Evolutionary conservation across 2,329 filamentous ascomycete species (phyloP).

Genomic region (Aspergillus ochraceoroseus): DNA sequence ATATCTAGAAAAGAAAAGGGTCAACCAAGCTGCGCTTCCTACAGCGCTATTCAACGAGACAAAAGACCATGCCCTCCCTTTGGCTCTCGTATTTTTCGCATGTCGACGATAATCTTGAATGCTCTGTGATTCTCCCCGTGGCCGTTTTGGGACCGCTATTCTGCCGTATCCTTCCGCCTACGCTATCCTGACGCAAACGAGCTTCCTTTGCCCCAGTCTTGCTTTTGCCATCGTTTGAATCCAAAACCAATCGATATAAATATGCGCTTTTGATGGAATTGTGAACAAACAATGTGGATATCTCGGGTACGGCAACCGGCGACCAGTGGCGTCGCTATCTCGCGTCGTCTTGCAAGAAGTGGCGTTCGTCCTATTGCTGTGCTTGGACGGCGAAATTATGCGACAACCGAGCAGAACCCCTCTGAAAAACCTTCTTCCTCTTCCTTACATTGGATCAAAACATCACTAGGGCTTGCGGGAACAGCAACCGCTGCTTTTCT

Average conservation of each 20-base stretch:
- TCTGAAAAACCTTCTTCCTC: slow-evolving; percentile 13
- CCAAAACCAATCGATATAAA: not conserved
- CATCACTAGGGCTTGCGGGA: slow-evolving; percentile 30
- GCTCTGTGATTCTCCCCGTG: slow-evolving; percentile 17
- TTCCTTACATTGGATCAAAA: slow-evolving; percentile 30
- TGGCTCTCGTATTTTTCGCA: not conserved
- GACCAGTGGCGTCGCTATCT: slow-evolving; percentile 21
- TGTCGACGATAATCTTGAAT: not conserved
- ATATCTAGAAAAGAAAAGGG: not conserved
- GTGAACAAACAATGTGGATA: slow-evolving; percentile 26
- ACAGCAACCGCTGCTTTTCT: slow-evolving; percentile 31
- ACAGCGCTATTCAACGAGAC: not conserved
- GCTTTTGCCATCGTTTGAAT: not conserved
- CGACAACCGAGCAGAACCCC: slow-evolving; percentile 23
- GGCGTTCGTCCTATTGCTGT: slow-evolving; percentile 19
- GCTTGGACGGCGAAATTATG: slow-evolving; percentile 29
- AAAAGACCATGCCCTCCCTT: slow-evolving; percentile 3
- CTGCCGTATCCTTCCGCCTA: slow-evolving; percentile 33
- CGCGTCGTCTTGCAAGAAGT: slow-evolving; percentile 23
- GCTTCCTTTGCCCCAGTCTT: slow-evolving; percentile 18
- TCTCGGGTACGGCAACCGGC: slow-evolving; percentile 25
- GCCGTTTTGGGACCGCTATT: slow-evolving; percentile 28
- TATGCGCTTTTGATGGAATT: slow-evolving; percentile 7
- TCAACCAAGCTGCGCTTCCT: not conserved
- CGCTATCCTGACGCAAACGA: slow-evolving; percentile 26